Evolutionary conservation across 352 stramenopile genomes (phyloP).

Genomic region (Hyaloperonospora arabidopsidis): DNA sequence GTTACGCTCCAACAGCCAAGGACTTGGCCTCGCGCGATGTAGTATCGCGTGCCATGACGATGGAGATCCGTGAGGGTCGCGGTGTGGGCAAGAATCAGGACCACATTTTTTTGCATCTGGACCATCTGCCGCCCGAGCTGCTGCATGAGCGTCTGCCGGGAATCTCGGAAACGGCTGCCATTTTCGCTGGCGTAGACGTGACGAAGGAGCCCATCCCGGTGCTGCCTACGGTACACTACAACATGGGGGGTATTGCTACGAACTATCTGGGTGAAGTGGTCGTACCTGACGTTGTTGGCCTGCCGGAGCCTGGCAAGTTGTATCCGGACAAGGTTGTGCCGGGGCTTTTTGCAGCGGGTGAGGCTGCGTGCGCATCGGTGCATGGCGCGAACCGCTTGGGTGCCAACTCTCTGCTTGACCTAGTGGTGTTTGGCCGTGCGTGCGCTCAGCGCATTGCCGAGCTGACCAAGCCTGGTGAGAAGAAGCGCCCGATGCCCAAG

Average conservation of each 20-base stretch:
- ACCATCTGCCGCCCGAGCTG: slow-evolving; percentile 92
- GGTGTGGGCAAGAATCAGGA: slow-evolving; percentile 88
- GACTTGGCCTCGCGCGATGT: slow-evolving; percentile 94
- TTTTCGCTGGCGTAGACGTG: slow-evolving; percentile 97
- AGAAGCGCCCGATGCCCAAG: slow-evolving; percentile 65
- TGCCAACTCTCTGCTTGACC: slow-evolving; percentile 93
- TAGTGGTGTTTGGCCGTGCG: slow-evolving; percentile 95
- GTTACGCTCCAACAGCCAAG: slow-evolving; percentile 93
- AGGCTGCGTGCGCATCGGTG: slow-evolving; percentile 92
- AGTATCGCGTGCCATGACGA: slow-evolving; percentile 93
- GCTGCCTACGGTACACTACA: slow-evolving; percentile 96
- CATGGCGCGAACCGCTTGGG: slow-evolving; percentile 92
- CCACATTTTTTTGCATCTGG: slow-evolving; percentile 95
- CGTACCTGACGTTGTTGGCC: slow-evolving; percentile 41
- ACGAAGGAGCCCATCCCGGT: slow-evolving; percentile 97
- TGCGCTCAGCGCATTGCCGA: slow-evolving; percentile 91
- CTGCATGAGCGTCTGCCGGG: slow-evolving; percentile 91
- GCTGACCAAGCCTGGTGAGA: slow-evolving; percentile 87
- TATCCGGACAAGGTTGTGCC: slow-evolving; percentile 89
- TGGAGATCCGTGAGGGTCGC: slow-evolving; percentile 94
- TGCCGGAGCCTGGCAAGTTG: slow-evolving; percentile 68
- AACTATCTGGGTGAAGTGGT: slow-evolving; percentile 93
- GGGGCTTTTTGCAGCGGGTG: slow-evolving; percentile 92
- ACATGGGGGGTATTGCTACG: slow-evolving; percentile 96
- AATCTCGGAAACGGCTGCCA: slow-evolving; percentile 94